These are phyloP conservation scores for Psilocybe cyanescens DNA, from an alignment of 768 basidiomycete genomes.

Conservation along the genomic window DNA sequence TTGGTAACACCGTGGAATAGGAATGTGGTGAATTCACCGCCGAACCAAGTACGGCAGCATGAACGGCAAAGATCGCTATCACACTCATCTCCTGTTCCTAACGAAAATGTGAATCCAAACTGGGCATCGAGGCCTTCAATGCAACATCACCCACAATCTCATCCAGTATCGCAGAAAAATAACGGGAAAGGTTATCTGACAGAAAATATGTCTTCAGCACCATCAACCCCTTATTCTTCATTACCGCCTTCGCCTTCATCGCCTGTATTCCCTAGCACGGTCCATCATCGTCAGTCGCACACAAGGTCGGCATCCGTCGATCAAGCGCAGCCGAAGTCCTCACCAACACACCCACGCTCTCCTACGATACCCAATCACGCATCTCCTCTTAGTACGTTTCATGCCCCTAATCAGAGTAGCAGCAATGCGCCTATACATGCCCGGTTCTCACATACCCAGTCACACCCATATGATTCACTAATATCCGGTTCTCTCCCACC, in stretches of 20 bases:
- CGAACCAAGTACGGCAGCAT: not conserved
- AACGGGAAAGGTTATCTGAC: slow-evolving; percentile 7
- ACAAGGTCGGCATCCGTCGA: not conserved
- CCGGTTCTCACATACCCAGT: slow-evolving; percentile 12
- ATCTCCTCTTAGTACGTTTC: not conserved
- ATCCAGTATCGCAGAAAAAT: not conserved
- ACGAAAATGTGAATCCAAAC: not conserved
- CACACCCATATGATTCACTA: slow-evolving; percentile 4
- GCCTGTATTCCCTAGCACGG: not conserved
- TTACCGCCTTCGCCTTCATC: slow-evolving; percentile 14
- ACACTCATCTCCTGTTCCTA: slow-evolving; percentile 5
- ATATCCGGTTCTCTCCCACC: not conserved
- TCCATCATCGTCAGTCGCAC: not conserved
- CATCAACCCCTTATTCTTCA: slow-evolving; percentile 9
- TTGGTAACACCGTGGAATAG: not conserved
- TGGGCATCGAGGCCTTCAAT: not conserved
- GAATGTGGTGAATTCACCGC: not conserved
- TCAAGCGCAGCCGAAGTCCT: not conserved
- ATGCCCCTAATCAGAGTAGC: not conserved
- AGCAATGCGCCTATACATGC: slow-evolving; percentile 9
- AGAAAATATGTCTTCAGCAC: slow-evolving; percentile 6
- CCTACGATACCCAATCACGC: not conserved
- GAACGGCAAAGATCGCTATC: slow-evolving; percentile 9
- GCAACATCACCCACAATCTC: not conserved
- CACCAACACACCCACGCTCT: not conserved